Percentiles rank a stretch among this genome's conserved stretches.
phyloP scores from a whole-genome alignment of 257 asterid species.

The Sherardia arvensis region DNA sequence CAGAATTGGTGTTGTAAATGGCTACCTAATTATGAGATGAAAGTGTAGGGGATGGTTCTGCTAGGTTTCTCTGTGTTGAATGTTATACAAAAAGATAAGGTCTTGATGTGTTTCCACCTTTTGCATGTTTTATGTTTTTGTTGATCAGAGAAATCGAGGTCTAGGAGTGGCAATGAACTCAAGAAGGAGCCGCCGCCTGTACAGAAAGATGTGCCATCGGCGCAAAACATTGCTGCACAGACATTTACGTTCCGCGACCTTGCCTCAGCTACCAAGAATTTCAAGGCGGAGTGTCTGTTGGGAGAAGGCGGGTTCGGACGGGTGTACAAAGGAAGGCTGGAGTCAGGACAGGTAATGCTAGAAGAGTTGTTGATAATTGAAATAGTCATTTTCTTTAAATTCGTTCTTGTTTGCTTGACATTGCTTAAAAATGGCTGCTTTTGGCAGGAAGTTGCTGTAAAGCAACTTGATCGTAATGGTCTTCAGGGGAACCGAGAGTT shows the following conservation, averaged over 20 bases:
- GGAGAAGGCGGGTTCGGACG: constrained; percentile 99
- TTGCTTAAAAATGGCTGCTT: constrained; percentile 13
- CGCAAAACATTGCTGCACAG: constrained; percentile 72
- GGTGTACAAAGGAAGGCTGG: constrained; percentile 77
- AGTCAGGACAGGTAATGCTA: constrained; percentile 67
- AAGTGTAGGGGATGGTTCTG: neutral
- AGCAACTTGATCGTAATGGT: constrained; percentile 89
- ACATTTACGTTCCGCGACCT: constrained; percentile 87
- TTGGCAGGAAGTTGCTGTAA: constrained; percentile 90
- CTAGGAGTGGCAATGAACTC: constrained; percentile 46
- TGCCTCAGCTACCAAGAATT: constrained; percentile 75
- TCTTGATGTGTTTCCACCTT: neutral
- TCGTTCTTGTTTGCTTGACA: constrained; percentile 4
- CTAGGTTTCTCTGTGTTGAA: neutral
- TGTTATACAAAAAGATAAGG: neutral
- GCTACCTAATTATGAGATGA: neutral
- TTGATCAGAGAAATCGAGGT: constrained; percentile 53
- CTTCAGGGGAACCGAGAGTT: constrained; percentile 94
- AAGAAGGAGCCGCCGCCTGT: constrained; percentile 51
- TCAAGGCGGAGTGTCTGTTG: constrained; percentile 60
- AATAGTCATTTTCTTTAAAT: neutral
- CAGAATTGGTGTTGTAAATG: neutral
- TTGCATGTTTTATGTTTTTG: constrained; percentile 1
- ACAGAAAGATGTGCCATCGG: constrained; percentile 60
- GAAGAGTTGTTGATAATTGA: neutral